A percentile compares a stretch with the other conserved stretches of the same genome.
phyloP scores from a whole-genome alignment of 306 rosid genomes.

The Neltuma alba region DNA sequence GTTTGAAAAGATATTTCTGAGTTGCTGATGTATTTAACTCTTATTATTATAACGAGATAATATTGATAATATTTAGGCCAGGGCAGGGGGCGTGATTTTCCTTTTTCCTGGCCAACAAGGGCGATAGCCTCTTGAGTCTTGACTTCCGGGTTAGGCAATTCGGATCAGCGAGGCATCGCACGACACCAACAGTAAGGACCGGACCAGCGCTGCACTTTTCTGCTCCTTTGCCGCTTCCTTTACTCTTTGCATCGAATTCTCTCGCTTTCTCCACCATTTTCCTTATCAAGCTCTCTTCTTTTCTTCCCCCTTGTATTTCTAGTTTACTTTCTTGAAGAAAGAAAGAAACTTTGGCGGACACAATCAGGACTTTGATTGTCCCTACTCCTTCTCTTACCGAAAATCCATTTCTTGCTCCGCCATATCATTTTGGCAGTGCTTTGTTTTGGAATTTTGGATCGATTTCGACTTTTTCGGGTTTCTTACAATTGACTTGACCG shows the following conservation, averaged over 20 bases:
- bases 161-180: not conserved
- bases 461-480: not conserved
- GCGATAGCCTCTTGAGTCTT: not conserved
- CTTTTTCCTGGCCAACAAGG: not conserved
- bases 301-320: not conserved
- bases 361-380: not conserved
- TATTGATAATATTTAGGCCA: too few species aligned
- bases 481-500: not conserved
- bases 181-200: not conserved
- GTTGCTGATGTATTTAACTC: too few species aligned
- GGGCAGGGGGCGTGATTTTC: too few species aligned
- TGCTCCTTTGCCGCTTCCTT: conserved; percentile 24
- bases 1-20: too few species aligned
- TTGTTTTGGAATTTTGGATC: not conserved
- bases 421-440: conserved; percentile 1
- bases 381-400: not conserved
- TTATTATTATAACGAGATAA: too few species aligned
- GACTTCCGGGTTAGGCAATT: not conserved
- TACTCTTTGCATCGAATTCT: conserved; percentile 61
- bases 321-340: conserved; percentile 3
- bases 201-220: not conserved
- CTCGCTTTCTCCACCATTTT: not conserved
- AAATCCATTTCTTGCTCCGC: not conserved
- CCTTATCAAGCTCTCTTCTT: not conserved
- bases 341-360: not conserved